A percentile compares a stretch with the other conserved stretches of the same genome.
phyloP scores from a whole-genome alignment of 2,329 filamentous ascomycete genomes.

The Decorospora gaudefroyi region DNA sequence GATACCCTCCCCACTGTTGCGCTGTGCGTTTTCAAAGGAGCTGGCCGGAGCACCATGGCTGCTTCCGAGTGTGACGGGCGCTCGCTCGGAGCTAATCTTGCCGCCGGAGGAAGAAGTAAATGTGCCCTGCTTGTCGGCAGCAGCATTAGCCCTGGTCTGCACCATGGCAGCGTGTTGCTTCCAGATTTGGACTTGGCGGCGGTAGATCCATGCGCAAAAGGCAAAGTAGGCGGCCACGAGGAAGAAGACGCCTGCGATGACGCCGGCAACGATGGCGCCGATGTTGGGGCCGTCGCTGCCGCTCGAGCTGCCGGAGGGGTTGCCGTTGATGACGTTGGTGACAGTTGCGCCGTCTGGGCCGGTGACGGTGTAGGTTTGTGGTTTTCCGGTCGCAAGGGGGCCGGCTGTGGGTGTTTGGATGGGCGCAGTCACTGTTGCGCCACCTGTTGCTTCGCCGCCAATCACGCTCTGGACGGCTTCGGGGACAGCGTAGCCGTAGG shows the following conservation, averaged over 20 bases:
- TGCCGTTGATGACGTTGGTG: slow-evolving; percentile 45
- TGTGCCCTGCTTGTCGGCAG: slow-evolving; percentile 44
- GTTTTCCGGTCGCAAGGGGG: slow-evolving; percentile 70
- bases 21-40: slow-evolving; percentile 25
- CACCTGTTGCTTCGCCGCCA: slow-evolving; percentile 67
- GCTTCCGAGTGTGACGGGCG: slow-evolving; percentile 20
- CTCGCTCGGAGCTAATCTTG: slow-evolving; percentile 35
- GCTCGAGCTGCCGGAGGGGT: slow-evolving; percentile 24
- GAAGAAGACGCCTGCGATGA: slow-evolving; percentile 68
- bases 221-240: slow-evolving; percentile 67
- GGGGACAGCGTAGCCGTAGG: slow-evolving; percentile 71
- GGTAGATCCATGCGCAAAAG: slow-evolving; percentile 74
- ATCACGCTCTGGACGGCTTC: slow-evolving; percentile 65
- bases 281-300: slow-evolving; percentile 53
- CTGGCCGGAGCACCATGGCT: slow-evolving; percentile 24
- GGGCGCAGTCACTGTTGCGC: slow-evolving; percentile 71
- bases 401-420: slow-evolving; percentile 66
- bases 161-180: slow-evolving; percentile 69
- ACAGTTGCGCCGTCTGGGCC: slow-evolving; percentile 49
- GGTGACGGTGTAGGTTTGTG: slow-evolving; percentile 69
- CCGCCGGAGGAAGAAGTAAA: slow-evolving; percentile 26
- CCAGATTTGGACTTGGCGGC: slow-evolving; percentile 71
- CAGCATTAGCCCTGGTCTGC: slow-evolving; percentile 58
- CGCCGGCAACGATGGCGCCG: slow-evolving; percentile 61
- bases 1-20: slow-evolving; percentile 14